Evolutionary conservation across 257 asterid species (phyloP), one percentile per base, ranked within the genome.

Genomic region (Plantago major): DNA sequence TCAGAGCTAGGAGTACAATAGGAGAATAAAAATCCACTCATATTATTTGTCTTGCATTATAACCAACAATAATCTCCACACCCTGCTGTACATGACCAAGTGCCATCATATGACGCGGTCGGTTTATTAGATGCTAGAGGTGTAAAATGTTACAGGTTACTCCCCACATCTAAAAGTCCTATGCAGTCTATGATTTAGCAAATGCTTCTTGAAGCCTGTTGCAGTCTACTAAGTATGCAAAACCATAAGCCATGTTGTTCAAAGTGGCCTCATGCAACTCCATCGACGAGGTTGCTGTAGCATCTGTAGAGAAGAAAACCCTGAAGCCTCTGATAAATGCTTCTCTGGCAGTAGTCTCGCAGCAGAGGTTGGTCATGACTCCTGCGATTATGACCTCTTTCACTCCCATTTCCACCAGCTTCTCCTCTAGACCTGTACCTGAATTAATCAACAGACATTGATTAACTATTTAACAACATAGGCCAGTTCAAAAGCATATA

Each of bases 261-360:
- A 88, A 58, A 42, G 89, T 77, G 60, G 96, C 87, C 40, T 85
- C 85, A 55, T 88, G 96, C 62, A 88, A 55, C 58, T 85, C 96
- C 22, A 12, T 9, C 0, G 89, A 79, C 3, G 94, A 81, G 0
- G 94, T 81, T 22, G 91, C 81, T 3, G 94, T 88, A 14, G 89
- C 88, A 68, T 88, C 91, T 0, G 86, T 78, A 0, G 96, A 85
- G 81, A 88, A 85, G 77, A 87, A 85, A 1, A 82, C 91, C 48
- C 89, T 69, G 28, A 84, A 82, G 0, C 94, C 94, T 67, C 81
- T 79, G 47, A 85, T 57, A 64, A 85, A 88, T 8, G 94, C 94
- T 22, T 85, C 94, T 64, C 96, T 83, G 38, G 96, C 96, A 1
- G 83, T 71, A 6, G 96, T 88, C 78, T 88, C 96, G 12, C 94